Percentiles rank a stretch among this genome's conserved stretches.
phyloP scores from a whole-genome alignment of 148 eudicot genomes.

The Cornus controversa region DNA sequence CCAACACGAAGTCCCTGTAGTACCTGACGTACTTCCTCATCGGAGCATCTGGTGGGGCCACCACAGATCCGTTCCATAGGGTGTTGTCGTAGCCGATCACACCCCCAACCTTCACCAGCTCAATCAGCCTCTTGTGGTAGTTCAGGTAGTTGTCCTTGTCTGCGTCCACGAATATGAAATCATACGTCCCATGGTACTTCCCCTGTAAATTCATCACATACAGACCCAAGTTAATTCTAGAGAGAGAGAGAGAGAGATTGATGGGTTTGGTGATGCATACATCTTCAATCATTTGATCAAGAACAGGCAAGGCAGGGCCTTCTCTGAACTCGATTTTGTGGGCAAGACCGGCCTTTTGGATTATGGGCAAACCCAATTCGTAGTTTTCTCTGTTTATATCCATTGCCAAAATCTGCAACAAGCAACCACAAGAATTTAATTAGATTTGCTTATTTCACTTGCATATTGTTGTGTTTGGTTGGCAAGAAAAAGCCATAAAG shows the following conservation, averaged over 20 bases:
- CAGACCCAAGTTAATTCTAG: too few species aligned
- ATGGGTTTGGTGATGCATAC: conserved; percentile 28
- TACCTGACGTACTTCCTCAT: conserved; percentile 67
- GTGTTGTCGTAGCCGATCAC: conserved; percentile 77
- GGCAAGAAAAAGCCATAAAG: too few species aligned
- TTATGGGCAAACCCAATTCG: conserved; percentile 66
- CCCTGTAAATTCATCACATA: conserved; percentile 28
- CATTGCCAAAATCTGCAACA: conserved; percentile 70
- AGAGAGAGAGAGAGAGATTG: too few species aligned
- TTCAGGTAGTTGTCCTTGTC: conserved; percentile 69
- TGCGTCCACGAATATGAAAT: conserved; percentile 65
- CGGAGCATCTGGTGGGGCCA: conserved; percentile 52
- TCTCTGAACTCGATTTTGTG: conserved; percentile 71
- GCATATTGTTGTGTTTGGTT: not conserved
- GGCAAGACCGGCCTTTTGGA: conserved; percentile 64
- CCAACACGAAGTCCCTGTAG: conserved; percentile 57
- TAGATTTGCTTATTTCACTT: not conserved
- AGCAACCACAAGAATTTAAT: not conserved
- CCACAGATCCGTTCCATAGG: conserved; percentile 69
- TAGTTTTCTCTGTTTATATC: conserved; percentile 64
- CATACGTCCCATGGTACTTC: conserved; percentile 48
- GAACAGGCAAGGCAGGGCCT: conserved; percentile 71
- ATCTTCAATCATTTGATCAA: conserved; percentile 54
- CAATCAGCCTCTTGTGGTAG: conserved; percentile 66
- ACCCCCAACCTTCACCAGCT: conserved; percentile 60